Conservation (phyloP, 768 basidiomycete species). For the Lactifluus subvellereus region DNA sequence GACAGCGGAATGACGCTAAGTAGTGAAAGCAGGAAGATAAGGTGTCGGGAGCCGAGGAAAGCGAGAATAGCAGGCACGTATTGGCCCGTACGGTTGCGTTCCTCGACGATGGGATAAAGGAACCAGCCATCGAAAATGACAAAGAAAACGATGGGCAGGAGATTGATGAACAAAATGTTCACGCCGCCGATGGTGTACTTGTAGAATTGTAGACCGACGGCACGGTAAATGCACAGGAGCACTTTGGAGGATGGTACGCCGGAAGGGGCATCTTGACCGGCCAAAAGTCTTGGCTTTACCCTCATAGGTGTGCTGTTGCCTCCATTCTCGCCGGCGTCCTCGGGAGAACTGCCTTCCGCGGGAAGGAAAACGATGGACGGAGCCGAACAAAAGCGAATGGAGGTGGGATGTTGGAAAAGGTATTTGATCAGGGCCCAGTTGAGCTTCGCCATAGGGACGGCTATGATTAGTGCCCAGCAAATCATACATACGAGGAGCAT, state of each 20-base stretch:
- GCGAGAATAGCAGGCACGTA: slow-evolving; percentile 60
- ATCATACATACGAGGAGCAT: slow-evolving; percentile 82
- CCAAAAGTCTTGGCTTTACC: slow-evolving; percentile 67
- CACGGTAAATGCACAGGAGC: slow-evolving; percentile 90
- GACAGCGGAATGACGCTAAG: slow-evolving; percentile 93
- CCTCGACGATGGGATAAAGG: slow-evolving; percentile 64
- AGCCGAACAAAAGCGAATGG: slow-evolving; percentile 89
- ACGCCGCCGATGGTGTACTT: slow-evolving; percentile 99
- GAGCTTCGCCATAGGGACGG: slow-evolving; percentile 97
- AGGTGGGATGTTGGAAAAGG: slow-evolving; percentile 70
- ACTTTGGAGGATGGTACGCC: slow-evolving; percentile 82
- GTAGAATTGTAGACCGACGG: slow-evolving; percentile 88
- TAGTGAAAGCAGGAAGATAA: slow-evolving; percentile 81
- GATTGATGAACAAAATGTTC: slow-evolving; percentile 96
- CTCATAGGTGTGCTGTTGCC: slow-evolving; percentile 43
- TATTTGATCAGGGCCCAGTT: slow-evolving; percentile 91
- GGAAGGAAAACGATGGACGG: slow-evolving; percentile 63
- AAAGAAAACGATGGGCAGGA: slow-evolving; percentile 89
- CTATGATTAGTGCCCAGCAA: slow-evolving; percentile 94
- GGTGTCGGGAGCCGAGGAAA: slow-evolving; percentile 61
- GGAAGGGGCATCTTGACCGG: slow-evolving; percentile 85
- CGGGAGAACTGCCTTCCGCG: slow-evolving; percentile 27
- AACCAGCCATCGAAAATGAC: slow-evolving; percentile 92
- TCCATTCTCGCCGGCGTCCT: slow-evolving; percentile 28
- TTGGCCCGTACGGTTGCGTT: slow-evolving; percentile 45